These are phyloP conservation scores for Solanum hybrid DNA, from an alignment of 305 asterid genomes.

Conservation along the genomic window DNA sequence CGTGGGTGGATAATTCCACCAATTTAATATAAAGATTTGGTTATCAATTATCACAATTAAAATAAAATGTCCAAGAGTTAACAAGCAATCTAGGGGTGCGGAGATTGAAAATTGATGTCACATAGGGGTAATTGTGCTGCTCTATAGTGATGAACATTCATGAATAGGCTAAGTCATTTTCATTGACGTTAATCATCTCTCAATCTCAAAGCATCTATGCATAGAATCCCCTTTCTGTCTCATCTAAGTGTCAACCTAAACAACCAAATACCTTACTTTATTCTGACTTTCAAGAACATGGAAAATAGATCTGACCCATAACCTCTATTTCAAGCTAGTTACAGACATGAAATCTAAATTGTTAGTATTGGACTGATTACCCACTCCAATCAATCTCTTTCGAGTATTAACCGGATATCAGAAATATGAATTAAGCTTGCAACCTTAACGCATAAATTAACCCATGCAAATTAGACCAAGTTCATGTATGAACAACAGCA, in stretches of 20 bases:
- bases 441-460: neutral
- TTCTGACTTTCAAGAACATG: neutral
- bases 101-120: neutral
- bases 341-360: neutral
- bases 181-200: neutral
- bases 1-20: no score
- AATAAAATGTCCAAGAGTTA: neutral
- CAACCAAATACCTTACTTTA: neutral
- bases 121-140: neutral
- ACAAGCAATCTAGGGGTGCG: neutral
- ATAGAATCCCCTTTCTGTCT: neutral
- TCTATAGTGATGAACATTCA: neutral
- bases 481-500: neutral
- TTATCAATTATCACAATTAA: no score
- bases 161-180: neutral
- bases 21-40: no score
- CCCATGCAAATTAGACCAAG: neutral
- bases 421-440: no score
- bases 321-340: neutral
- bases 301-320: neutral
- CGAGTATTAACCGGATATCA: neutral
- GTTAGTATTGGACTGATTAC: no score
- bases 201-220: neutral
- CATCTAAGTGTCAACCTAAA: neutral
- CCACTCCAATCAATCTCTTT: neutral